Conservation (phyloP, 78 protist genomes). For the Speleostelium caveatum region DNA sequence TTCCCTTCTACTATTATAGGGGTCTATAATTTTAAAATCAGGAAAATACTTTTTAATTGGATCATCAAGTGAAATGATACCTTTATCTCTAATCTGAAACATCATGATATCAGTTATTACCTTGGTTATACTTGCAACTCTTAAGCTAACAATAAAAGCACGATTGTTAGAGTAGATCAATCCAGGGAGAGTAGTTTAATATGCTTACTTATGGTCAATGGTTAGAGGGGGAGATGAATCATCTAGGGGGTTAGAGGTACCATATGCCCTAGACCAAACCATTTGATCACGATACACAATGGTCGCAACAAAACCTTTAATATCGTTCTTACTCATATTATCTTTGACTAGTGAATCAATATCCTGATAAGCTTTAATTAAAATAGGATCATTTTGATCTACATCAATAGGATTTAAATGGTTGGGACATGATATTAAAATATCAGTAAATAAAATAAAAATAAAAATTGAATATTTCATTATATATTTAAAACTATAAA, state of each 20-base stretch:
- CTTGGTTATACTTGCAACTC: conserved; percentile 64
- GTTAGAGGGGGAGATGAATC: conserved; percentile 13
- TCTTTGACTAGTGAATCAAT: conserved; percentile 18
- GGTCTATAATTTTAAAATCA: conserved; percentile 15
- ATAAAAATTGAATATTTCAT: too few species aligned
- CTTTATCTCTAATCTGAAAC: conserved; percentile 56
- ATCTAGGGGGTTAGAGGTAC: conserved; percentile 16
- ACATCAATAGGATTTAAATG: conserved; percentile 3
- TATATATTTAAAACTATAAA: too few species aligned
- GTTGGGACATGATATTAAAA: conserved; percentile 23
- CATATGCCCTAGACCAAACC: conserved; percentile 45
- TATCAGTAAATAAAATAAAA: not conserved
- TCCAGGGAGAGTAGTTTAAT: too few species aligned
- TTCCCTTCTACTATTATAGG: not conserved
- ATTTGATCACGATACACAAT: conserved; percentile 37
- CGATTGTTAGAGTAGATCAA: too few species aligned
- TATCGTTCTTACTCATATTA: not conserved
- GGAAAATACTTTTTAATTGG: conserved; percentile 39
- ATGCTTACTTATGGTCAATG: not conserved
- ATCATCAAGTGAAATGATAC: conserved; percentile 49
- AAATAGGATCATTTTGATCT: conserved; percentile 8
- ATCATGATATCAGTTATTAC: conserved; percentile 48
- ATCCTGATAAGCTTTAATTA: conserved; percentile 3
- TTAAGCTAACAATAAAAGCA: conserved; percentile 6
- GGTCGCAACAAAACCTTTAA: conserved; percentile 13